Evolutionary conservation across 495 filamentous ascomycete genomes (phyloP).

Genomic region (Podospora didyma): DNA sequence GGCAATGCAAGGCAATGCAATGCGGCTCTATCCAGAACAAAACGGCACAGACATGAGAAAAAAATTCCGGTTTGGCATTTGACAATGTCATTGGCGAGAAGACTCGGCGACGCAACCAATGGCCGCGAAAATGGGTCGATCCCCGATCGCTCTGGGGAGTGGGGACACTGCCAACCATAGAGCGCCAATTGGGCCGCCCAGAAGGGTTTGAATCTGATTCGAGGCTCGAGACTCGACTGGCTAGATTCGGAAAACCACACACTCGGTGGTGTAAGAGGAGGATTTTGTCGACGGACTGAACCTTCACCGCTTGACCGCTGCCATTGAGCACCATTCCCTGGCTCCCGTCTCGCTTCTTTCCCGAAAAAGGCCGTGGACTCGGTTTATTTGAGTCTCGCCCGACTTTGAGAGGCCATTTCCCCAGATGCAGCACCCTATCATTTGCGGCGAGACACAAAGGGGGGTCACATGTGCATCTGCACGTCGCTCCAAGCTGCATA

Average conservation of each 20-base stretch:
- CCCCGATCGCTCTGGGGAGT: conserved; percentile 13
- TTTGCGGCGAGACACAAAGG: conserved; percentile 20
- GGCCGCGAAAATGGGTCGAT: conserved; percentile 28
- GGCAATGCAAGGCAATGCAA: neutral
- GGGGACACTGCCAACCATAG: conserved; percentile 10
- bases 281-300: neutral
- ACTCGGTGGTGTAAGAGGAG: neutral
- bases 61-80: conserved; percentile 8
- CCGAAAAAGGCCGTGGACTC: neutral
- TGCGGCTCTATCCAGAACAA: conserved; percentile 26
- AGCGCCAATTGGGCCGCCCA: conserved; percentile 21
- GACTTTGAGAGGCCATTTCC: conserved; percentile 12
- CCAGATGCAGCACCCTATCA: conserved; percentile 28
- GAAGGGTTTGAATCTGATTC: conserved; percentile 12
- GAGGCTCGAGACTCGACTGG: conserved; percentile 3
- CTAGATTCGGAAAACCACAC: neutral
- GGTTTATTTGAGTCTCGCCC: neutral
- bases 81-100: conserved; percentile 28
- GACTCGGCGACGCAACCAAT: conserved; percentile 23
- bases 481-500: conserved; percentile 25
- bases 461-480: conserved; percentile 36
- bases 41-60: conserved; percentile 21
- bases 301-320: neutral
- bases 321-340: neutral
- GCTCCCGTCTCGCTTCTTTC: neutral